Evolutionary conservation across 1,139 yeast species (phyloP).

Genomic region (Geotrichum restrictum): DNA sequence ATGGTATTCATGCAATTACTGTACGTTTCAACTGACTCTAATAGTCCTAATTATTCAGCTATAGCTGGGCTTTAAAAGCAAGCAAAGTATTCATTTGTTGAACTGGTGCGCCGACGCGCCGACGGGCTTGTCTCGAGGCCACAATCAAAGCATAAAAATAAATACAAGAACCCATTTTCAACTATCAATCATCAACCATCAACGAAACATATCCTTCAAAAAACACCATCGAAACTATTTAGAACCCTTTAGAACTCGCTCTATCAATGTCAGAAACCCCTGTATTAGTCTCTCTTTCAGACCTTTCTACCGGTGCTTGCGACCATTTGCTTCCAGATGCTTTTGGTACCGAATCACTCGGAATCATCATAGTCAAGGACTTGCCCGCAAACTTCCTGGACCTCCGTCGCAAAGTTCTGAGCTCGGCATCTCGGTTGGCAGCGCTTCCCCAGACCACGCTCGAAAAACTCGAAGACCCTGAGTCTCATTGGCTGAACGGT

Average conservation of each 20-base stretch:
- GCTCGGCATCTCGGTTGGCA: constrained; percentile 48
- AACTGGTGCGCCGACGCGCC: not conserved
- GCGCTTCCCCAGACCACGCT: constrained; percentile 42
- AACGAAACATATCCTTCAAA: no score
- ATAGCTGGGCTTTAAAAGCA: not conserved
- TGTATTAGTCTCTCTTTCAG: constrained; percentile 39
- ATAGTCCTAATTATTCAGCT: no score
- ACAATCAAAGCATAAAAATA: no score
- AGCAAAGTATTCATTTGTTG: not conserved
- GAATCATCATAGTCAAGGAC: constrained; percentile 48
- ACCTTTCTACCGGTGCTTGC: constrained; percentile 40
- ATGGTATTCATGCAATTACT: no score
- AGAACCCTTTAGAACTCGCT: no score
- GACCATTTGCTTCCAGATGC: constrained; percentile 43
- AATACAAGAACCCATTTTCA: no score
- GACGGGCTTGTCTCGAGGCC: not conserved
- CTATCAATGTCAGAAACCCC: constrained; percentile 18
- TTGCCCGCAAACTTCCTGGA: constrained; percentile 43
- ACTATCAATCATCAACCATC: no score
- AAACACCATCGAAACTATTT: no score
- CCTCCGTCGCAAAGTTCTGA: constrained; percentile 46
- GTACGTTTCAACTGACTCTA: no score
- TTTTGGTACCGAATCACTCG: constrained; percentile 57
- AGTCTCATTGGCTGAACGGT: constrained; percentile 53
- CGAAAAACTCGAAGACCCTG: constrained; percentile 46